Evolutionary conservation across 352 stramenopile genomes (phyloP).

Genomic region (Globisporangium sylvaticum): DNA sequence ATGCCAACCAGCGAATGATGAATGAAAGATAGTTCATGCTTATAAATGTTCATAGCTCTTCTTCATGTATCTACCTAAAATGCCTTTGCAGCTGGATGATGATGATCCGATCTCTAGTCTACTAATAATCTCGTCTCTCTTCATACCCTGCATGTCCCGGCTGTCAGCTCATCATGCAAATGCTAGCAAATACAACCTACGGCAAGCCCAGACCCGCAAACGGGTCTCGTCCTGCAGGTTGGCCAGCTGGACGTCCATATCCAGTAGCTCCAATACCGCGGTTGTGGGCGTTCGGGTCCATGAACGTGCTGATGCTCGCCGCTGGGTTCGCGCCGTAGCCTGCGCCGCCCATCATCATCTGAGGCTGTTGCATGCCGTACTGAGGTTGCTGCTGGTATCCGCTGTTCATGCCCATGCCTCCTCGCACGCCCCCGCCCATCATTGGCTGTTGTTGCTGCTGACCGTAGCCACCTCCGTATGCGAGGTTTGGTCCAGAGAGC

Average conservation of each 20-base stretch:
- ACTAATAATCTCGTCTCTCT: neutral
- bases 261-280: constrained; percentile 2
- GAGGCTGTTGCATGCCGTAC: constrained; percentile 22
- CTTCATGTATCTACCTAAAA: neutral
- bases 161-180: neutral
- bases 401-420: constrained; percentile 29
- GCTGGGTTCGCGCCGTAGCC: constrained; percentile 17
- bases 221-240: constrained; percentile 39
- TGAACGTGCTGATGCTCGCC: constrained; percentile 44
- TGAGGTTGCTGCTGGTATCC: constrained; percentile 19
- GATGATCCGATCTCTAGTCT: neutral
- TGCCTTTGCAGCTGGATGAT: neutral
- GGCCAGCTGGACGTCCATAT: constrained; percentile 6
- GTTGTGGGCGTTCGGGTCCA: constrained; percentile 26
- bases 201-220: constrained; percentile 75
- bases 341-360: constrained; percentile 25
- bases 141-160: neutral
- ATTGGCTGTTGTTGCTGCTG: constrained; percentile 18
- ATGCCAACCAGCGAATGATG: neutral
- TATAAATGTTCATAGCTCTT: neutral
- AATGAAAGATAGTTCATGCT: constrained; percentile 14
- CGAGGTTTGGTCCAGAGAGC: constrained; percentile 29
- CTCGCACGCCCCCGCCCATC: constrained; percentile 18
- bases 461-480: constrained; percentile 25
- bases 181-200: constrained; percentile 21